These are phyloP conservation scores for Trametes versicolor DNA, from an alignment of 1,284 basidiomycete species.

Conservation along the genomic window DNA sequence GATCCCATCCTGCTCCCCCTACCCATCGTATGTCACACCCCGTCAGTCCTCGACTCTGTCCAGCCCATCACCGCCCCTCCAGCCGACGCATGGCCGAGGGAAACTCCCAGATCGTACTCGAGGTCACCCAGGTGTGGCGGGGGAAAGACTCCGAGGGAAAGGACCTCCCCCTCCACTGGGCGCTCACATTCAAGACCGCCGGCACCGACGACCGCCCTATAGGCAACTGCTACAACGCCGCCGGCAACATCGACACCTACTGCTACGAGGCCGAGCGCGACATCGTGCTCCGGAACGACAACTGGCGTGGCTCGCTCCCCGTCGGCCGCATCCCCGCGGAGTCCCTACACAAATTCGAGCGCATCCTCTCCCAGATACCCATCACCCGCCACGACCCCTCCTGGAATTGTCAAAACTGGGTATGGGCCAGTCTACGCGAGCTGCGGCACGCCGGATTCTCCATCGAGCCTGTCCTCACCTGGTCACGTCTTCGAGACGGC, in stretches of 20 bases:
- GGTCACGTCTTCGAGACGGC: constrained; percentile 23
- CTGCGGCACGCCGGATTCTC: constrained; percentile 30
- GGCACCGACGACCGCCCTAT: constrained; percentile 29
- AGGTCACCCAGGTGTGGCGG: constrained; percentile 37
- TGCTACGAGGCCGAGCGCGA: constrained; percentile 28
- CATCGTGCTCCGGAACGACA: constrained; percentile 32
- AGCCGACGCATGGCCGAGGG: constrained; percentile 26
- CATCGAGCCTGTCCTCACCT: constrained; percentile 28
- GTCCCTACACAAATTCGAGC: constrained; percentile 29
- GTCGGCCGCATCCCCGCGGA: constrained; percentile 32
- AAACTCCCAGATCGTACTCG: constrained; percentile 27
- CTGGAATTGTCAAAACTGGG: constrained; percentile 40
- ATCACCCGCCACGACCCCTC: constrained; percentile 30
- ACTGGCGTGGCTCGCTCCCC: constrained; percentile 35
- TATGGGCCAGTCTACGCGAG: constrained; percentile 32
- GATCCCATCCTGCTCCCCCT: constrained; percentile 1
- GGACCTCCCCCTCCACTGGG: constrained; percentile 36
- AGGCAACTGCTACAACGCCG: constrained; percentile 36
- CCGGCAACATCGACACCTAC: constrained; percentile 38
- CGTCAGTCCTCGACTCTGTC: not conserved
- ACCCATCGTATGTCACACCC: constrained; percentile 17
- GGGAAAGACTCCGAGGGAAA: constrained; percentile 34
- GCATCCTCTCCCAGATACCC: constrained; percentile 32
- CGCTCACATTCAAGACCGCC: constrained; percentile 33
- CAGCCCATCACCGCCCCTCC: constrained; percentile 16